Evolutionary conservation across 1,284 basidiomycete species (phyloP).

Genomic region (Spongispora temasekensis): DNA sequence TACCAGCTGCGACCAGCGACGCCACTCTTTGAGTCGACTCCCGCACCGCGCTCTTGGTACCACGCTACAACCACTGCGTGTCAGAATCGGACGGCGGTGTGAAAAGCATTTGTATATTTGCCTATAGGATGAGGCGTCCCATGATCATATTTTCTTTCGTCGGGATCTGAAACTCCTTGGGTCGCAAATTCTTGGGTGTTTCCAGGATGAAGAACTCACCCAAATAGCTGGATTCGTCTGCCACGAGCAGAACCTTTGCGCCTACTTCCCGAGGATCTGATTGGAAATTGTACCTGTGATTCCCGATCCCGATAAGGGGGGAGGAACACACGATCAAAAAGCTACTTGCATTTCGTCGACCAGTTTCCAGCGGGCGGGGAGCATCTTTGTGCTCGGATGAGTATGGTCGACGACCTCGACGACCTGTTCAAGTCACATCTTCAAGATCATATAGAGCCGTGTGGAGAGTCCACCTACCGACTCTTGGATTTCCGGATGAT

Average conservation of each 20-base stretch:
- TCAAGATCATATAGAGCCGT: not conserved
- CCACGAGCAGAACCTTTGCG: conserved; percentile 55
- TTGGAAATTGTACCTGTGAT: conserved; percentile 61
- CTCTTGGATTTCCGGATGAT: conserved; percentile 62
- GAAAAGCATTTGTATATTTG: conserved; percentile 51
- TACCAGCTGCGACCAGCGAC: conserved; percentile 65
- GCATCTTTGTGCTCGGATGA: conserved; percentile 58
- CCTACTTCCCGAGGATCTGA: conserved; percentile 61
- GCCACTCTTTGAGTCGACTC: conserved; percentile 32
- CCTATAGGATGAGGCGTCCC: conserved; percentile 60
- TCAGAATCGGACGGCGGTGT: conserved; percentile 1
- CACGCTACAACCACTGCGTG: conserved; percentile 39
- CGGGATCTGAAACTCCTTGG: conserved; percentile 45
- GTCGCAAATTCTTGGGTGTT: no score
- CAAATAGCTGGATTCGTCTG: conserved; percentile 37
- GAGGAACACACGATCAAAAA: not conserved
- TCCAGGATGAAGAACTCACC: conserved; percentile 20
- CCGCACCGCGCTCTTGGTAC: conserved; percentile 40
- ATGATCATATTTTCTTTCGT: conserved; percentile 46
- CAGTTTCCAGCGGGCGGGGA: conserved; percentile 56
- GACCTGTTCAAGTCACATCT: conserved; percentile 45
- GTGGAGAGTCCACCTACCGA: conserved; percentile 37
- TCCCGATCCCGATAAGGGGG: not conserved
- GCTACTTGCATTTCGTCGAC: conserved; percentile 48
- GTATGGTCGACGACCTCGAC: conserved; percentile 51